Evolutionary conservation across 1,284 basidiomycete genomes (phyloP).

Genomic region (Ganoderma resinaceum): DNA sequence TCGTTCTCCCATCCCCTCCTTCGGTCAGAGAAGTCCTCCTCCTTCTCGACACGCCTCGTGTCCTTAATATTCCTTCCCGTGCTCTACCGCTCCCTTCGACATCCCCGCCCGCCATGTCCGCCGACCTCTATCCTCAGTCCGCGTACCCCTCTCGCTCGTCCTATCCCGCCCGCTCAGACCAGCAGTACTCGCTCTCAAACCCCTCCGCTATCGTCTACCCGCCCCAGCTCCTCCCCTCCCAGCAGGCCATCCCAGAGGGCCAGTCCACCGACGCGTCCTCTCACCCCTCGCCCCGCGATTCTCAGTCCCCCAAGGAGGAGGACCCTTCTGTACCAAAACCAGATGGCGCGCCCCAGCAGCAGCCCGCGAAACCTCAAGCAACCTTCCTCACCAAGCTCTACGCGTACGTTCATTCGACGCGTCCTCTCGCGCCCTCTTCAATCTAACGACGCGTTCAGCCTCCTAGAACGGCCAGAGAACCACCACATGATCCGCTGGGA

Average conservation of each 20-base stretch:
- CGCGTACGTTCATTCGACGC: conserved; percentile 63
- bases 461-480: conserved; percentile 85
- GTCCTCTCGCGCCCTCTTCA: conserved; percentile 22
- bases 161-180: conserved; percentile 35
- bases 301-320: conserved; percentile 44
- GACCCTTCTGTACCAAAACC: conserved; percentile 53
- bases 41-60: conserved; percentile 42
- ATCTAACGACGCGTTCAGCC: conserved; percentile 48
- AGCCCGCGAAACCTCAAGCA: conserved; percentile 79
- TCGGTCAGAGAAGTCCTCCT: conserved; percentile 44
- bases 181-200: conserved; percentile 41
- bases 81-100: conserved; percentile 39
- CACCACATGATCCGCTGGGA: conserved; percentile 95
- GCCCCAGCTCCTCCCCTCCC: conserved; percentile 52
- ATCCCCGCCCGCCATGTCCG: conserved; percentile 48
- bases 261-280: conserved; percentile 42
- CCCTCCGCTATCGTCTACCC: conserved; percentile 50
- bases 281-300: conserved; percentile 39
- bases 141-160: conserved; percentile 50
- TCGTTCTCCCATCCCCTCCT: conserved; percentile 36
- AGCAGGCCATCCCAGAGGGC: conserved; percentile 54
- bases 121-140: conserved; percentile 75
- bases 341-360: conserved; percentile 51
- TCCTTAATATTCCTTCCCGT: conserved; percentile 35
- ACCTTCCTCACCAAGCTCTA: conserved; percentile 94